phyloP scores from a whole-genome alignment of 108 stramenopile species.

The Bacterosira constricta region DNA sequence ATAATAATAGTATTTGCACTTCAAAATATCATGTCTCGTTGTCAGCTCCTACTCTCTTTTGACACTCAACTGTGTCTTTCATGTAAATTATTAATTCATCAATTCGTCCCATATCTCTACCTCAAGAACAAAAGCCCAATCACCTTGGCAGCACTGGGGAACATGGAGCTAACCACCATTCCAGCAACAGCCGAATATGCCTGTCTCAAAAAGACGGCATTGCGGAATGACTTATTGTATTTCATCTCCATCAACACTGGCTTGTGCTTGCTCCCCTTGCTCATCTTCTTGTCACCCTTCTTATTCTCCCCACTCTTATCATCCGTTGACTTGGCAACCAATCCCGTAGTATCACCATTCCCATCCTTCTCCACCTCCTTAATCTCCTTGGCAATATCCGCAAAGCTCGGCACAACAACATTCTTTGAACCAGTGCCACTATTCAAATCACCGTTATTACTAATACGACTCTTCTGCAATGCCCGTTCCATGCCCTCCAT shows the following conservation, averaged over 20 bases:
- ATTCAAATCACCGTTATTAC: neutral
- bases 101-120: conserved; percentile 4
- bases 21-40: no score
- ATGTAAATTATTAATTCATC: no score
- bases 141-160: conserved; percentile 31
- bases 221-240: conserved; percentile 44
- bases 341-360: neutral
- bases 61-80: no score
- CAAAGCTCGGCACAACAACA: neutral
- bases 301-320: conserved; percentile 8
- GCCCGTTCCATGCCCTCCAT: conserved; percentile 46
- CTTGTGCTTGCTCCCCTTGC: conserved; percentile 5
- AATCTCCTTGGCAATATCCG: conserved; percentile 26
- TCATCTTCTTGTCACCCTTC: neutral
- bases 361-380: conserved; percentile 5
- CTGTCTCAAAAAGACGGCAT: conserved; percentile 43
- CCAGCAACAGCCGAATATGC: conserved; percentile 36
- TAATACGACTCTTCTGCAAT: conserved; percentile 23
- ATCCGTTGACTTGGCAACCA: no score
- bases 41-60: no score
- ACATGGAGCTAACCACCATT: conserved; percentile 28
- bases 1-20: no score
- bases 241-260: conserved; percentile 48
- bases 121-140: conserved; percentile 28
- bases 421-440: neutral